phyloP scores from a whole-genome alignment of 257 asterid genomes.

The Ilex aquifolium region DNA sequence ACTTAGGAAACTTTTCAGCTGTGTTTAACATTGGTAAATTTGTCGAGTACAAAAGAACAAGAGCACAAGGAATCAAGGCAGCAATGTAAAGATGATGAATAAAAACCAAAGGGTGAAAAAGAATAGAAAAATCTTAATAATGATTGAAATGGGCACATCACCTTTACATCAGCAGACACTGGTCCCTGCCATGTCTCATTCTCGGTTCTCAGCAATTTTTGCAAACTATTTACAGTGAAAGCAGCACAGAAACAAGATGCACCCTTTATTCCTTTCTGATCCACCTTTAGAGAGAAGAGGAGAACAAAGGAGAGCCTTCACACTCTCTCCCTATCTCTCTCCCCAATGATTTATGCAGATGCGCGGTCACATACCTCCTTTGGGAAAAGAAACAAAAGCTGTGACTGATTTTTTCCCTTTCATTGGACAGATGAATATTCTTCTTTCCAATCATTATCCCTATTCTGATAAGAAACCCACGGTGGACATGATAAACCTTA shows the following conservation, averaged over 20 bases:
- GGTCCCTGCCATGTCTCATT: constrained; percentile 18
- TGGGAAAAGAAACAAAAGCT: constrained; percentile 17
- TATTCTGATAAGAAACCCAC: constrained; percentile 34
- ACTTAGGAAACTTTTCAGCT: no score
- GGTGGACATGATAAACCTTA: constrained; percentile 24
- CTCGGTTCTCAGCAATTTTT: constrained; percentile 16
- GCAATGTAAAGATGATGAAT: neutral
- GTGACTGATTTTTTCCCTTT: constrained; percentile 13
- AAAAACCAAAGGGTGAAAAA: neutral
- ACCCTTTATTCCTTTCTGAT: constrained; percentile 26
- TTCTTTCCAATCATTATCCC: constrained; percentile 20
- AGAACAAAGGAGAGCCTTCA: constrained; percentile 14
- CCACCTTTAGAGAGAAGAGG: constrained; percentile 3
- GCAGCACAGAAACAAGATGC: constrained; percentile 13
- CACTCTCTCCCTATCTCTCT: constrained; percentile 9
- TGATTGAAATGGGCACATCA: constrained; percentile 23
- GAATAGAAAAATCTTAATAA: constrained; percentile 9
- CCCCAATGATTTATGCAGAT: constrained; percentile 12
- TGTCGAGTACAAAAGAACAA: neutral
- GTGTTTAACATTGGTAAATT: neutral
- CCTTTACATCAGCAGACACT: constrained; percentile 19
- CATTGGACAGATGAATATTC: constrained; percentile 19
- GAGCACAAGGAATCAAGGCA: constrained; percentile 18
- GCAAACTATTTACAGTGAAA: constrained; percentile 26
- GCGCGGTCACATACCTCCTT: constrained; percentile 24